Evolutionary conservation across 1,284 basidiomycete species (phyloP).

Genomic region (Waitea zeae): DNA sequence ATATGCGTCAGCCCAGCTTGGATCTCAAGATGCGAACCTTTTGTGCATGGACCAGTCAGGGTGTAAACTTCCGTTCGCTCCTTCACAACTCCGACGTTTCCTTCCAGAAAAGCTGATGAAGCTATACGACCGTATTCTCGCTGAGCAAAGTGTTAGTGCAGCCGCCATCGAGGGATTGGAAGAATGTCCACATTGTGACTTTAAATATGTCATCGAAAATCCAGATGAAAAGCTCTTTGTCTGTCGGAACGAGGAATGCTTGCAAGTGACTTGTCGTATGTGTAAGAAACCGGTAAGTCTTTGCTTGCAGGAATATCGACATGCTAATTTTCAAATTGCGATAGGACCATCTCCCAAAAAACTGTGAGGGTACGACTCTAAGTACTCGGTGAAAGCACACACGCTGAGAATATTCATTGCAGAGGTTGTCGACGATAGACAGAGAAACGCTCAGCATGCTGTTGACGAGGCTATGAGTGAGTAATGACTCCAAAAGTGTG

Average conservation of each 20-base stretch:
- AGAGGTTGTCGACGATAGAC: constrained; percentile 57
- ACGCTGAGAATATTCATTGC: no score
- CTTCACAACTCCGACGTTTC: constrained; percentile 44
- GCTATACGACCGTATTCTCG: constrained; percentile 59
- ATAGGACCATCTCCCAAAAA: constrained; percentile 72
- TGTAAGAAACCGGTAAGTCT: constrained; percentile 55
- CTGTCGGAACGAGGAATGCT: constrained; percentile 61
- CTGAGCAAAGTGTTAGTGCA: constrained; percentile 58
- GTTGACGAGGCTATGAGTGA: constrained; percentile 84
- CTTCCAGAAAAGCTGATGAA: constrained; percentile 43
- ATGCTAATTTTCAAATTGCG: constrained; percentile 1
- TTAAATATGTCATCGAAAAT: constrained; percentile 66
- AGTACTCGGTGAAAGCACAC: no score
- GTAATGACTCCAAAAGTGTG: not conserved
- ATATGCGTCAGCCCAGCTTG: constrained; percentile 17
- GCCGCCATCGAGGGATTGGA: constrained; percentile 61
- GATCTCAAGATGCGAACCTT: constrained; percentile 27
- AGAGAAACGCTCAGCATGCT: constrained; percentile 52
- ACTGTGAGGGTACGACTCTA: no score
- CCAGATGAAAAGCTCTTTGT: constrained; percentile 60
- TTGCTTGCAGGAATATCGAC: not conserved
- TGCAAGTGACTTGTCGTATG: constrained; percentile 53
- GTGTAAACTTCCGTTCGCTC: constrained; percentile 49
- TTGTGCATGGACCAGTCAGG: constrained; percentile 66
- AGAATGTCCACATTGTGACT: constrained; percentile 80